Base-by-base conservation (phyloP, 108 stramenopile species). In the Cyclotella cryptica region DNA sequence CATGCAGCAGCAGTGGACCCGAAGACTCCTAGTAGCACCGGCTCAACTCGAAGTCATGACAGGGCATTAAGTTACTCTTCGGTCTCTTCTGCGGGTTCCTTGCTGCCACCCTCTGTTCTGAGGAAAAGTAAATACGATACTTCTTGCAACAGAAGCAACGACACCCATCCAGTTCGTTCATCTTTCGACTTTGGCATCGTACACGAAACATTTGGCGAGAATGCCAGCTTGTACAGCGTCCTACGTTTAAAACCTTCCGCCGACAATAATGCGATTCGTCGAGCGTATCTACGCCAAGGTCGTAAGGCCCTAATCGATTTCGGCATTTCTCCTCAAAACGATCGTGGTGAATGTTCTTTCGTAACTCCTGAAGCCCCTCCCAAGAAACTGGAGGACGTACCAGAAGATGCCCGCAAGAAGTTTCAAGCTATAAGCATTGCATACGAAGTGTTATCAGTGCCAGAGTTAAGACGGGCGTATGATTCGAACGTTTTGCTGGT, bases 381-480 rank as follows among this genome's bases (percentile, higher is more conserved):
- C 1, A 43, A 45, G n/a, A 62, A 63, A 13, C 60, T 69, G 17
- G 66, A 69, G 15, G 67, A 77, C 52, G 76, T 77, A 13, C 67
- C 76, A 7, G 65, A 68, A 0, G 57, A 44, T 0, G 74, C 73
- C 11, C 64, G 67, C 11, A 61, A 53, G 55, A 68, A 69, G 11
- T 80, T 80, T 55, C 73, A 80, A 66, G 79, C 79, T 4, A 66
- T 80, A 22, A 69, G 67, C 53, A 66, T 74, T 44, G 79, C 79
- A 21, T 75, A 80, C 51, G 68, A 80, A 69, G 60, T 80, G 15
- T 51, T 80, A 27, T 80, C 79, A 35, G 62, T 41, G 11, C 67
- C 73, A 35, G 66, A 74, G 11, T 41, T 68, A 28, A 49, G 65
- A 24, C 28, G 22, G 28, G 66, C 54, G 17, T 80, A 80, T 47